Conservation (phyloP, 2,329 filamentous ascomycete species). For the Aspergillus aculeatus region DNA sequence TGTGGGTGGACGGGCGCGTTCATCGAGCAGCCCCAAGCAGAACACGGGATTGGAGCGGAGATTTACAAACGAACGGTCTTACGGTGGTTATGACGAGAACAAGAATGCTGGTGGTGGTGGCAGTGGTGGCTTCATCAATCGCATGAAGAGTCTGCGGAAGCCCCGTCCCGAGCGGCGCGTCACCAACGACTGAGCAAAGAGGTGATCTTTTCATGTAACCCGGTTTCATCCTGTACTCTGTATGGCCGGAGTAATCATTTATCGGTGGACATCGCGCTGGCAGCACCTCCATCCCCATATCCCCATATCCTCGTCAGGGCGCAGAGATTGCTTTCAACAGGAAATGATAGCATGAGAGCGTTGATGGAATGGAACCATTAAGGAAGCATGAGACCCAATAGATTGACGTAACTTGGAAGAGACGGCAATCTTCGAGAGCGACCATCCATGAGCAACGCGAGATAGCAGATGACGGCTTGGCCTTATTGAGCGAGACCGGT, state of each 20-base stretch:
- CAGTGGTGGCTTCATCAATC: constrained; percentile 63
- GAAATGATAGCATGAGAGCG: not conserved
- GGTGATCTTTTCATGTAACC: not conserved
- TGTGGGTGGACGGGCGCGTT: constrained; percentile 39
- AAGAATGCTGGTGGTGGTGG: constrained; percentile 50
- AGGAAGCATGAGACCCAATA: not conserved
- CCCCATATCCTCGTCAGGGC: not conserved
- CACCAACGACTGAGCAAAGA: constrained; percentile 28
- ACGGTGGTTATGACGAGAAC: constrained; percentile 36
- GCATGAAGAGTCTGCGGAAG: constrained; percentile 77
- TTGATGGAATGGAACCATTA: not conserved
- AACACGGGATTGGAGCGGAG: constrained; percentile 60
- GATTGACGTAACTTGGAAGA: not conserved
- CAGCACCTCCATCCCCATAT: not conserved
- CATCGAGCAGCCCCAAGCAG: constrained; percentile 61
- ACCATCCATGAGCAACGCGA: not conserved
- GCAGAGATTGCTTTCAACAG: not conserved
- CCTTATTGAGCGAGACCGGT: not conserved
- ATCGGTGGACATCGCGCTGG: constrained; percentile 1
- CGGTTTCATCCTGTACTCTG: not conserved
- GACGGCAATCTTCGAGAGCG: not conserved
- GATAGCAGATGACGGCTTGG: not conserved
- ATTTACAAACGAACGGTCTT: constrained; percentile 56
- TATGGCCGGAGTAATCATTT: not conserved
- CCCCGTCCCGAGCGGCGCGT: constrained; percentile 42